Evolutionary conservation across 1,284 basidiomycete species (phyloP), one percentile per base, ranked within the genome.

Genomic region (Amylostereum areolatum): DNA sequence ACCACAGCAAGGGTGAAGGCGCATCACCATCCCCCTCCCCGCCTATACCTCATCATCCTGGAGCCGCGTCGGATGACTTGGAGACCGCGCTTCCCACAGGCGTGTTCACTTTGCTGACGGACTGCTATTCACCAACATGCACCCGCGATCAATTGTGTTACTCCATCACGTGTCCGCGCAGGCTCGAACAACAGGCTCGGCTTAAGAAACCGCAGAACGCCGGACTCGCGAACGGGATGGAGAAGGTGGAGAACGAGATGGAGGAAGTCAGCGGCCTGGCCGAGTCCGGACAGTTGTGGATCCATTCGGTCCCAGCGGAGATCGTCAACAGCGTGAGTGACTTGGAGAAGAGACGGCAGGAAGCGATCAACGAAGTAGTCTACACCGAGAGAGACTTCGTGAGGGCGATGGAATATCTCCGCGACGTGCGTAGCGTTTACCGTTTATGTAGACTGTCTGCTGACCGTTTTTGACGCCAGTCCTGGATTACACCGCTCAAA

Each of bases 311-410:
- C 1, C 90, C 96, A 5, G 84, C 90, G 64, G 96, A 98, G 62
- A 85, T 99, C 37, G 85, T 91, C 39, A 92, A 96, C 60, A 91
- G 86, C 60, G 91, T 98, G 35, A 87, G 88, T 3, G 95, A 97
- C 53, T 78, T 73, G 33, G 97, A 99, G 73, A 95, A 97, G 78
- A 96, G 85, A 67, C 81, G 97, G 2, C 97, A 99, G 64, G 97
- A 99, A 67, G 92, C 94, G 31, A 98, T 99, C 72, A 99, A 99
- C 65, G 97, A 99, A 72, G 92, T 97, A 56, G 96, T 98, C 48
- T 97, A 97, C 66, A 99, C 97, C 12, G 97, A 99, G 65, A 81
- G 94, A 18, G 95, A 98, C 71, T 99, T 98, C 68, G 95, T 99
- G 39, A 81, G 92, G 48, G 96, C 97, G 67, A 84, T 99, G 80